A percentile compares a stretch with the other conserved stretches of the same genome.
phyloP scores from a whole-genome alignment of 306 rosid genomes.

The Luffa acutangula region DNA sequence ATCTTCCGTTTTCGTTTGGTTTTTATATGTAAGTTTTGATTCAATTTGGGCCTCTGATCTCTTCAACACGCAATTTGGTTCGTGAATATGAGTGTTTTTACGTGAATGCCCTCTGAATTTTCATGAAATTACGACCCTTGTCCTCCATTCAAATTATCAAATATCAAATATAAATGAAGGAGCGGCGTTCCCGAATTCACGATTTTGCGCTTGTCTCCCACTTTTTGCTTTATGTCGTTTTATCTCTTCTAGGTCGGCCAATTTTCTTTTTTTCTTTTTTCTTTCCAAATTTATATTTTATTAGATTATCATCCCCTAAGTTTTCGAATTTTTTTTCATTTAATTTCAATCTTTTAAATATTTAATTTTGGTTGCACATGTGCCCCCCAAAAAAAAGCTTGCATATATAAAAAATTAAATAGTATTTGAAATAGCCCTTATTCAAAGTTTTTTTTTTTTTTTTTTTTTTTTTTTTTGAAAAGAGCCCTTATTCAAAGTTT shows the following conservation, averaged over 20 bases:
- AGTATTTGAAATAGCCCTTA: too few species aligned
- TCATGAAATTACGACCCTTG: not conserved
- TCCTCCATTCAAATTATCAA: constrained; percentile 8
- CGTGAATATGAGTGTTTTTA: not conserved
- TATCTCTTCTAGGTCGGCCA: not conserved
- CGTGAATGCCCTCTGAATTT: not conserved
- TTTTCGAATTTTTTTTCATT: too few species aligned
- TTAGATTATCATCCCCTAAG: too few species aligned
- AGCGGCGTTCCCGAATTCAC: constrained; percentile 5
- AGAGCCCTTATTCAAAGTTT: too few species aligned
- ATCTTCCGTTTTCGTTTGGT: not conserved
- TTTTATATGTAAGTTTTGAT: not conserved
- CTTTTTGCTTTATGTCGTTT: not conserved
- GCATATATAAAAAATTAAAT: too few species aligned
- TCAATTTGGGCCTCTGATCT: constrained; percentile 4
- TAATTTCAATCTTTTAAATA: too few species aligned
- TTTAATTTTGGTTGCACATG: too few species aligned
- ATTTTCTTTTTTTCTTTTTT: too few species aligned
- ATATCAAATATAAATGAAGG: not conserved
- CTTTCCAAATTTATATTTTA: too few species aligned
- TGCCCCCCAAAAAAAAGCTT: too few species aligned
- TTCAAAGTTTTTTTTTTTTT: too few species aligned
- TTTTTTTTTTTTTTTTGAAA: too few species aligned
- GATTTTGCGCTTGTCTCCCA: not conserved
- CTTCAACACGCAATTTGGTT: not conserved